phyloP scores from a whole-genome alignment of 1,284 basidiomycete species.

The Athelia sp. region DNA sequence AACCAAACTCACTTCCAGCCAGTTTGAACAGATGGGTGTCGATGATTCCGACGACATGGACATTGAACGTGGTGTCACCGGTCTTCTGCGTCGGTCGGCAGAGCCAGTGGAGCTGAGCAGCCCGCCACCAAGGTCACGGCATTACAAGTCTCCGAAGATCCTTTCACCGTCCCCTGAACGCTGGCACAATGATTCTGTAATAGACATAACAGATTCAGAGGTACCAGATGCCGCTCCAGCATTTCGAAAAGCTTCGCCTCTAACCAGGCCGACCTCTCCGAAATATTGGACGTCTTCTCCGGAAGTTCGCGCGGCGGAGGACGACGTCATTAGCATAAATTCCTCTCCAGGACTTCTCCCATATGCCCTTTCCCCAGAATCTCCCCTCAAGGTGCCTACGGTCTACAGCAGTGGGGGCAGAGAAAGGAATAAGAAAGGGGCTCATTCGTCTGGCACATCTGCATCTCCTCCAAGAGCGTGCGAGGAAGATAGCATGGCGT shows the following conservation, averaged over 20 bases:
- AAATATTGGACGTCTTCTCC: conserved; percentile 15
- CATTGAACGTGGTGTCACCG: conserved; percentile 34
- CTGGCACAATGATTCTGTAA: not conserved
- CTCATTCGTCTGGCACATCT: not conserved
- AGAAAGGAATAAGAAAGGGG: not conserved
- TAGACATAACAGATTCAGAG: not conserved
- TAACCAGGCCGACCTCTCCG: conserved; percentile 2
- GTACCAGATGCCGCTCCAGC: not conserved
- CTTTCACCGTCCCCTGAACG: not conserved
- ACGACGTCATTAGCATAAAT: conserved; percentile 19
- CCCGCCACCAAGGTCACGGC: not conserved
- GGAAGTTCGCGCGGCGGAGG: conserved; percentile 14
- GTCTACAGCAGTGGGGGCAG: not conserved
- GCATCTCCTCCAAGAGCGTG: conserved; percentile 2
- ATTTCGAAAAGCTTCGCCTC: not conserved
- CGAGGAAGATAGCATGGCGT: conserved; percentile 41
- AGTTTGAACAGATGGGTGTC: conserved; percentile 33
- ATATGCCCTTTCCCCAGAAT: not conserved
- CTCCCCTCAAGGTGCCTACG: not conserved
- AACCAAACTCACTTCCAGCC: conserved; percentile 26
- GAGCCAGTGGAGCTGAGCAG: not conserved
- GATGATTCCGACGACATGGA: conserved; percentile 56
- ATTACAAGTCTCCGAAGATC: not conserved
- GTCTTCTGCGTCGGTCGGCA: not conserved
- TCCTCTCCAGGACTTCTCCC: not conserved